A percentile compares a stretch with the other conserved stretches of the same genome.
Conservation (phyloP, 306 rosid species). For the Clitoria ternatea region DNA sequence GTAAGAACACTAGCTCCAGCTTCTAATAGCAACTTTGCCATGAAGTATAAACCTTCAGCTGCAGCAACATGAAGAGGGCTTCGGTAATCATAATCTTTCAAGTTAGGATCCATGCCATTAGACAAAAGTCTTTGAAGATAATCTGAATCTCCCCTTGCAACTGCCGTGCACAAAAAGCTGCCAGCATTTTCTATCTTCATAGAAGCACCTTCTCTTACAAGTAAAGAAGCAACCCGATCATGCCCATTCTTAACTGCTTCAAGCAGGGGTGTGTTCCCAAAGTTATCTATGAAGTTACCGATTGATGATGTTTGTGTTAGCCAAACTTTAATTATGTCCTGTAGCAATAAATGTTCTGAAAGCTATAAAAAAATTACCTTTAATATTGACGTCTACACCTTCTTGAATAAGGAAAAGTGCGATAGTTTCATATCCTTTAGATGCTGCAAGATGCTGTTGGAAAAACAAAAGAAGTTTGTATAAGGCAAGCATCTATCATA, state of each 20-base stretch:
- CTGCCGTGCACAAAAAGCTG: conserved; percentile 65
- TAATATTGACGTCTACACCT: conserved; percentile 53
- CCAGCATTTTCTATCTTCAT: conserved; percentile 65
- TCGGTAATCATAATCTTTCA: conserved; percentile 82
- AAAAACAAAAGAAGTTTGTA: conserved; percentile 18
- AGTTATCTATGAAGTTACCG: conserved; percentile 53
- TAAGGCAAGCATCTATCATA: conserved; percentile 15
- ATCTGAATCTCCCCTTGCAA: conserved; percentile 81
- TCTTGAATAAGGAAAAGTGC: conserved; percentile 64
- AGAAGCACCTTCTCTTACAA: conserved; percentile 70
- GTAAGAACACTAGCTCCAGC: conserved; percentile 81
- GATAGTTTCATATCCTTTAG: conserved; percentile 79
- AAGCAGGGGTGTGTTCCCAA: conserved; percentile 79
- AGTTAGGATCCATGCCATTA: conserved; percentile 83
- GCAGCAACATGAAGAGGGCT: conserved; percentile 86
- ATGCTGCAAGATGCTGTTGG: conserved; percentile 86
- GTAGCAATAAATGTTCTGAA: background rate
- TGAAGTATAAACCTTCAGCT: conserved; percentile 70
- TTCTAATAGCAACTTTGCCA: conserved; percentile 81
- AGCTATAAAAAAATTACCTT: conserved; percentile 42
- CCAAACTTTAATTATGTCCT: background rate
- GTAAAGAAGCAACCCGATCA: conserved; percentile 70
- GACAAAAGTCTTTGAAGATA: conserved; percentile 61
- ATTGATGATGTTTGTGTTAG: background rate
- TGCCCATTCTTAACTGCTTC: conserved; percentile 87